Conservation (phyloP, 306 rosid genomes). For the Prunus armeniaca region DNA sequence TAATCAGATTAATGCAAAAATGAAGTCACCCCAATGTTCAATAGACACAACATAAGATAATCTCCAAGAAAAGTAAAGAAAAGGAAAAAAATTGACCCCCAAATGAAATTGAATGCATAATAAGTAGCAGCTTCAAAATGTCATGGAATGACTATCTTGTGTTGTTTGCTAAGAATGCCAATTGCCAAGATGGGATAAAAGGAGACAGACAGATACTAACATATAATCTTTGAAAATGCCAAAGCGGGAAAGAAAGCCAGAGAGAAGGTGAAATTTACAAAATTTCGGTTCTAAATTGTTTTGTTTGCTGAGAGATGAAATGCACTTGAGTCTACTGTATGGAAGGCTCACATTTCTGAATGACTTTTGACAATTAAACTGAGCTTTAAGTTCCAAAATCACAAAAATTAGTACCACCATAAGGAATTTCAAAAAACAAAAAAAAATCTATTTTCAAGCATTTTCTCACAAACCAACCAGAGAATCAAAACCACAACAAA, state of each 20-base stretch:
- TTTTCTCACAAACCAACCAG: conserved; percentile 24
- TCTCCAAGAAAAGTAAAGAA: background rate
- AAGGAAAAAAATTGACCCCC: background rate
- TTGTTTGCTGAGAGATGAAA: background rate
- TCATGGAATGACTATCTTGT: background rate
- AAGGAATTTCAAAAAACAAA: conserved; percentile 11
- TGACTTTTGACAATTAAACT: background rate
- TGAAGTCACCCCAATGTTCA: conserved; percentile 8
- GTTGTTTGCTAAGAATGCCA: background rate
- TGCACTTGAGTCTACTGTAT: background rate
- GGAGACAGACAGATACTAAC: background rate
- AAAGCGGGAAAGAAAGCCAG: conserved; percentile 4
- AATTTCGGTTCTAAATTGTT: background rate
- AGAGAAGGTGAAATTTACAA: background rate
- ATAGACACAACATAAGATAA: background rate
- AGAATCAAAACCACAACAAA: background rate
- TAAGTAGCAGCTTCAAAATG: background rate
- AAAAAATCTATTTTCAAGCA: background rate
- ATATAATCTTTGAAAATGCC: background rate
- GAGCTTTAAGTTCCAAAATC: conserved; percentile 2
- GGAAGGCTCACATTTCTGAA: background rate
- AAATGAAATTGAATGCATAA: background rate
- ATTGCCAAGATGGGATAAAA: background rate
- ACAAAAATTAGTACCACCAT: background rate
- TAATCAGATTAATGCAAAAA: conserved; percentile 29